Conservation (phyloP, 2,329 filamentous ascomycete genomes). For the Calonectria pauciramosa region DNA sequence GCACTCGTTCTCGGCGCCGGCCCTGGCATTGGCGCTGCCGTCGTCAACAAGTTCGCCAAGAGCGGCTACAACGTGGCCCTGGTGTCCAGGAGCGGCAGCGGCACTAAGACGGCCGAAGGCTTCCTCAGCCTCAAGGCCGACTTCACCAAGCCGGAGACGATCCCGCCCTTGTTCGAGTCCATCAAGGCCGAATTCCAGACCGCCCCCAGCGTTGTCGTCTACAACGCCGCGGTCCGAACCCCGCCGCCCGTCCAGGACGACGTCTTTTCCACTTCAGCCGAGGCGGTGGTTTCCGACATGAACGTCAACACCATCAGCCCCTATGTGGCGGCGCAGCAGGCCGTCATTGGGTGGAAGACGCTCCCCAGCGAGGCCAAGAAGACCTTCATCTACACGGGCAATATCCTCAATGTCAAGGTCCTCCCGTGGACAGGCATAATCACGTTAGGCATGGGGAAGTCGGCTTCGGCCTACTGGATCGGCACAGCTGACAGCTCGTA, state of each 20-base stretch:
- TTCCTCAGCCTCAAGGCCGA: background rate
- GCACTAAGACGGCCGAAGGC: background rate
- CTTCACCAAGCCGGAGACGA: background rate
- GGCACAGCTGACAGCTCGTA: constrained; percentile 47
- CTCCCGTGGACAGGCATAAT: constrained; percentile 45
- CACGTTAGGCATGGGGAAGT: constrained; percentile 55
- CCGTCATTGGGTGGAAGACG: constrained; percentile 51
- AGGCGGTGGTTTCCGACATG: constrained; percentile 48
- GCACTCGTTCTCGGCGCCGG: background rate
- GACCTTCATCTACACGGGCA: constrained; percentile 61
- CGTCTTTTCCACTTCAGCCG: constrained; percentile 50
- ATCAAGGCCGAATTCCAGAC: background rate
- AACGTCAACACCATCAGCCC: constrained; percentile 54
- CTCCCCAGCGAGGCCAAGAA: constrained; percentile 49
- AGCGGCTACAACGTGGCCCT: background rate
- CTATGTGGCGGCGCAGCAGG: constrained; percentile 56
- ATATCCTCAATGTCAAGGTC: constrained; percentile 50
- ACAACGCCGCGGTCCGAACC: constrained; percentile 39
- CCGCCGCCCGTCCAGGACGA: constrained; percentile 48
- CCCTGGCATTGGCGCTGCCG: background rate
- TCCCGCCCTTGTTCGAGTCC: background rate
- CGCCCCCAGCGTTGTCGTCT: background rate
- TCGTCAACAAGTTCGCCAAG: background rate
- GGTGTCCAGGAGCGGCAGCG: background rate
- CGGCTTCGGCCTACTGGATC: constrained; percentile 47